Base-by-base conservation (phyloP, 257 asterid genomes). In the Perilla frutescens region DNA sequence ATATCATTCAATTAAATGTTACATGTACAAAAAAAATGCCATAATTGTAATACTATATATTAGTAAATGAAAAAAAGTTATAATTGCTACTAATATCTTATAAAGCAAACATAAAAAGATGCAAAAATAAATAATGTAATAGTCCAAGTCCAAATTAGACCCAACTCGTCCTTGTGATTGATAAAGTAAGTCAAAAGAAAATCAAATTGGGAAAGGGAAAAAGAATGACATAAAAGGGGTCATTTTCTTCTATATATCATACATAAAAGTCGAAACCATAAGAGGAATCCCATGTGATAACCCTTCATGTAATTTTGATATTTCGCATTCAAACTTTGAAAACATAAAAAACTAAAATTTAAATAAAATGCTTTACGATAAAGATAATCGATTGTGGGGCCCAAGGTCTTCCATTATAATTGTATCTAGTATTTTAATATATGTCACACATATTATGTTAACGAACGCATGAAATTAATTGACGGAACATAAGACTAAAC, bases 281-380 rank as follows among this genome's bases (percentile, higher is more conserved):
- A 9, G 68, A 7, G 51, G 69, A 71, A 71, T 71, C 76, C 68
- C 76, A 71, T 71, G 76, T 71, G 76, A 71, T 51, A 43, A 71
- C 47, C 15, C 36, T 3, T 4, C 37, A 26, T 4, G 13, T n/a
- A 45, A 37, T 32, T 59, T 34, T 71, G 36, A 47, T 60, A 14
- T 37, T 60, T 71, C 62, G 11, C 32, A 31, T 57, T 70, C 56
- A 70, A 44, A 57, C 47, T 31, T 56, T 37, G 60, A 54, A 54
- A 51, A 39, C 8, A 68, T 14, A 14, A 53, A 15, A 62, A 8
- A 29, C 5, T 10, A 9, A 31, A 26, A 20, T 20, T 7, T 8
- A 56, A n/a, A 63, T 4, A 20, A 44, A 45, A 65, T 49, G 4
- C 32, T 2, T 13, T 67, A 8, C 48, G 31, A 32, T 50, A 66